Evolutionary conservation across 495 filamentous ascomycete genomes (phyloP), one percentile per base, ranked within the genome.

Genomic region (Cryomyces antarcticus): DNA sequence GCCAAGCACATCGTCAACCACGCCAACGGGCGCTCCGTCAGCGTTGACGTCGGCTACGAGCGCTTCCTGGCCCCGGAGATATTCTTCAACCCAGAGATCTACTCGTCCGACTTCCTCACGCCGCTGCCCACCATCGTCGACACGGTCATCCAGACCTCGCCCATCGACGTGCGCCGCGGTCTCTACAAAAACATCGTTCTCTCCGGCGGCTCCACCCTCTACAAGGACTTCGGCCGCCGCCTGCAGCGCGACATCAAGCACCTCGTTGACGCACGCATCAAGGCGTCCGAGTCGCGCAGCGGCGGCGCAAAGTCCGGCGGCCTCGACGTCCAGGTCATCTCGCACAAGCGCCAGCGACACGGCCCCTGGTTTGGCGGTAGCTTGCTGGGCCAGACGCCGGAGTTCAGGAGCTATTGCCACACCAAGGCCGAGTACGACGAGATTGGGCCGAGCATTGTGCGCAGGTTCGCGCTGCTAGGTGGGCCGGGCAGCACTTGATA

Each of bases 111-210:
- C 60, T 97, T 96, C 66, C 67, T 96, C 48, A 97, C 89, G 4
- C 89, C 89, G 5, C 70, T 97, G 3, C 89, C 89, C 30, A 84
- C 68, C 39, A 85, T 96, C 35, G 89, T 96, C 38, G 89, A 97
- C 57, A 80, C 78, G 41, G 89, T 96, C 46, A 97, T 97, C 54
- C 89, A 97, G 60, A 84, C 80, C 17, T 93, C 86, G 36, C 89
- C 89, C 30, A 97, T 97, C 53, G 89, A 97, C 57, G 89, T 97
- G 39, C 82, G 89, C 48, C 70, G 89, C 62, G 89, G 89, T 24
- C 73, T 97, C 5, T 97, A 97, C 70, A 97, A 97, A 78, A 97
- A 97, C 62, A 97, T 97, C 63, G 89, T 97, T 5, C 70, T 97
- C 31, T 95, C 88, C 6, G 89, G 89, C 50, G 89, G 89, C 43